Percentiles rank a stretch among this genome's conserved stretches.
phyloP scores from a whole-genome alignment of 2,329 filamentous ascomycete species.

The Penicillium occitanis region DNA sequence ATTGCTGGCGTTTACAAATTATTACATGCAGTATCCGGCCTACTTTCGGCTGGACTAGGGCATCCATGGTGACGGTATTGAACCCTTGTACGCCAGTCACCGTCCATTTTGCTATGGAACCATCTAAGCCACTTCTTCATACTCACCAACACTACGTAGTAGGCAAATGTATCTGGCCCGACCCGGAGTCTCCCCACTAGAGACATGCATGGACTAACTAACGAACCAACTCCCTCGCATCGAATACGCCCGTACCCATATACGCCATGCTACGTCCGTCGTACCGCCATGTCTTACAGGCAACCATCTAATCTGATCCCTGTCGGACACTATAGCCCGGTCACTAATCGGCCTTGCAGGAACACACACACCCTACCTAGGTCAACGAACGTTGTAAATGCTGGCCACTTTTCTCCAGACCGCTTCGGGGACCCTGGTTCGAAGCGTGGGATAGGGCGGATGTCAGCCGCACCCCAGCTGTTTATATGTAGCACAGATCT shows the following conservation, averaged over 20 bases:
- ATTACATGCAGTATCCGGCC: background rate
- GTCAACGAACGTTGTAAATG: background rate
- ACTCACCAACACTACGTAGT: background rate
- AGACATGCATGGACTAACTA: background rate
- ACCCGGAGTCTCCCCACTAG: background rate
- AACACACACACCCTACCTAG: background rate
- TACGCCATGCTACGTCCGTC: background rate
- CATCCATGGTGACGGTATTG: background rate
- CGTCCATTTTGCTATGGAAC: background rate
- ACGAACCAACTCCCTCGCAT: background rate
- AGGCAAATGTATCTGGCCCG: background rate
- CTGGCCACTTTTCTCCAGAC: conserved; percentile 7
- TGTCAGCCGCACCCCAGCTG: conserved; percentile 19
- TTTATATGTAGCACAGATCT: conserved; percentile 16
- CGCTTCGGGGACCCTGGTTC: background rate
- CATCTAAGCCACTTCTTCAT: background rate
- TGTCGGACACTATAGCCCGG: conserved; percentile 3
- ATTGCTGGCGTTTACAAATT: background rate
- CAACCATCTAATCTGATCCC: conserved; percentile 2
- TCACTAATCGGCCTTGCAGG: background rate
- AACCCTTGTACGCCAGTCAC: background rate
- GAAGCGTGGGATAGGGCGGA: background rate
- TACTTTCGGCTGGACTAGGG: background rate
- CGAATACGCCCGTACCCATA: background rate
- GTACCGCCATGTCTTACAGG: conserved; percentile 1